Evolutionary conservation across 2,329 filamentous ascomycete genomes (phyloP).

Genomic region (Fusarium begoniae): DNA sequence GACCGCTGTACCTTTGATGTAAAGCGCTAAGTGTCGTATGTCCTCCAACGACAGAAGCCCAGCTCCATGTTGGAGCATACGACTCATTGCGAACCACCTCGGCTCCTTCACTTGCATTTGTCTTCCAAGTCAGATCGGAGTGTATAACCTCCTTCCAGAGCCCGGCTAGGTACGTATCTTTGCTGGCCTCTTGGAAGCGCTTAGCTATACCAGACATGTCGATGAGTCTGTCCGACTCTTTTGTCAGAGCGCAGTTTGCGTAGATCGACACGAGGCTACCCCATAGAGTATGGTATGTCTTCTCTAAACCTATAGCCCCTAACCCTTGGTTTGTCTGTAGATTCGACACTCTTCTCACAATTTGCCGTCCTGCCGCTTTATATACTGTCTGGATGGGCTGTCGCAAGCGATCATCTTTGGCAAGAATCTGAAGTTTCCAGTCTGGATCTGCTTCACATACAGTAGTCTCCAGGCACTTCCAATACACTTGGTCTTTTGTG

Average conservation of each 20-base stretch:
- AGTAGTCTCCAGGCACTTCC: not conserved
- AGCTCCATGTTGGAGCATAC: not conserved
- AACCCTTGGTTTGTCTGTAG: too few relatives aligned
- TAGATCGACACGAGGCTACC: not conserved
- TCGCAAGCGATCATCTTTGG: fast-evolving
- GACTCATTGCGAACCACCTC: not conserved
- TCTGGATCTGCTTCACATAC: not conserved
- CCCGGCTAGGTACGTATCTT: not conserved
- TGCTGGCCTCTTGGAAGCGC: not conserved
- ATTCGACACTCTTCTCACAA: not conserved
- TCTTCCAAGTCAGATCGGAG: not conserved
- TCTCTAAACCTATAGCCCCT: fast-evolving
- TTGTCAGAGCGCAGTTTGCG: not conserved
- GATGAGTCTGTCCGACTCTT: not conserved
- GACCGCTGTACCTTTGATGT: fast-evolving
- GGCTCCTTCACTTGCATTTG: not conserved
- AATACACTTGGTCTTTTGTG: not conserved
- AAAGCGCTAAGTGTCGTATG: fast-evolving
- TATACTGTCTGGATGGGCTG: not conserved
- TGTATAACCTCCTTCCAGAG: fast-evolving
- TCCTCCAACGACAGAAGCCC: not conserved
- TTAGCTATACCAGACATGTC: not conserved
- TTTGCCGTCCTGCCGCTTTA: not conserved
- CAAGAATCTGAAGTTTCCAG: not conserved
- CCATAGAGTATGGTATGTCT: not conserved